phyloP scores from a whole-genome alignment of 768 basidiomycete genomes.

The Gymnopilus dilepis region DNA sequence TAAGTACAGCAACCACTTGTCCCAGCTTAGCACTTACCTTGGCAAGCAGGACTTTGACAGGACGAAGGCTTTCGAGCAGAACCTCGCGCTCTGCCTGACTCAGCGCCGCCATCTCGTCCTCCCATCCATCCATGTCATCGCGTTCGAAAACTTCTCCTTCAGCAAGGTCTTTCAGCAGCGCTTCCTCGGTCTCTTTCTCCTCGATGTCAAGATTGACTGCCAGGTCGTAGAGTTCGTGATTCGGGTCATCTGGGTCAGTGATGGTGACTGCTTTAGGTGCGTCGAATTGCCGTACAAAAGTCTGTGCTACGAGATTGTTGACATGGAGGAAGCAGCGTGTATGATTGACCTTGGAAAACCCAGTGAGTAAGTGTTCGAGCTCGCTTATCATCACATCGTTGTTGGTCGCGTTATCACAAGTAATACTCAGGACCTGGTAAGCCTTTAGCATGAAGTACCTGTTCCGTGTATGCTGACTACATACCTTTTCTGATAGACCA shows the following conservation, averaged over 20 bases:
- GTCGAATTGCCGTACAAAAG: conserved; percentile 40
- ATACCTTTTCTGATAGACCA: conserved; percentile 39
- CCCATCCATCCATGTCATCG: conserved; percentile 28
- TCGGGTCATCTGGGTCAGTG: neutral
- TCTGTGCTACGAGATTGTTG: conserved; percentile 40
- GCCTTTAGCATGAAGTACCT: neutral
- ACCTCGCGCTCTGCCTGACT: conserved; percentile 13
- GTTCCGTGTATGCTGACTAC: neutral
- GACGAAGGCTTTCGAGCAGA: conserved; percentile 14
- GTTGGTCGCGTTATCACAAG: conserved; percentile 40
- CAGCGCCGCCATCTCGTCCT: conserved; percentile 29
- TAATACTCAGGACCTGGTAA: conserved; percentile 36
- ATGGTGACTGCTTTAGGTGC: conserved; percentile 18
- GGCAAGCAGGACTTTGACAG: conserved; percentile 31
- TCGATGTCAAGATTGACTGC: conserved; percentile 19
- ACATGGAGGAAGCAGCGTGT: conserved; percentile 45
- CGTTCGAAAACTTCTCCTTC: conserved; percentile 23
- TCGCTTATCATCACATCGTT: conserved; percentile 41
- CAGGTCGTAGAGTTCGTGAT: conserved; percentile 5
- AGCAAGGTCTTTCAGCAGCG: neutral
- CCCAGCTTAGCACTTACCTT: conserved; percentile 43
- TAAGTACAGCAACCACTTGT: conserved; percentile 3
- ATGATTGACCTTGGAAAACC: conserved; percentile 27
- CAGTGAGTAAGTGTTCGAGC: conserved; percentile 26
- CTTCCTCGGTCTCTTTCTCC: conserved; percentile 8